Conservation (phyloP, 331 rosid species). For the Malus hybrid region DNA sequence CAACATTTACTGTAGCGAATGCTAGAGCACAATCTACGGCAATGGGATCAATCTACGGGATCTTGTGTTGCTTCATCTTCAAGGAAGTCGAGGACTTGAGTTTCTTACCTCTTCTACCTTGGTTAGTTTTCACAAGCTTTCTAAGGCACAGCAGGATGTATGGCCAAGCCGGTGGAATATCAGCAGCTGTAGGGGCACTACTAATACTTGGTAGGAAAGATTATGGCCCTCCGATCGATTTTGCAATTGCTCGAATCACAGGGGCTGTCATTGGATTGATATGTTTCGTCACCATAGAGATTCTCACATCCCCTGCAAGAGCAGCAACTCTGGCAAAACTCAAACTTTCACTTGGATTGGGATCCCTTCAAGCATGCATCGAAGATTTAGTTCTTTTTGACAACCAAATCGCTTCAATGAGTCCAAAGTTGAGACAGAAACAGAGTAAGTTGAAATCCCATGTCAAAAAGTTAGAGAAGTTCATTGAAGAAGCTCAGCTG, state of each 20-base stretch:
- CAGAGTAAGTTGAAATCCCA: constrained; percentile 25
- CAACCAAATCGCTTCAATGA: constrained; percentile 14
- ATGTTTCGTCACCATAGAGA: constrained; percentile 45
- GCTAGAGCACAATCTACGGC: constrained; percentile 63
- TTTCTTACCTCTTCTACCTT: constrained; percentile 58
- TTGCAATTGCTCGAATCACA: constrained; percentile 45
- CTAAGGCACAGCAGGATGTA: constrained; percentile 63
- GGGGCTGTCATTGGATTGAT: constrained; percentile 68
- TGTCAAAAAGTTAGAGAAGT: constrained; percentile 31
- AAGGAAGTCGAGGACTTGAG: constrained; percentile 21
- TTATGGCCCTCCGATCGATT: constrained; percentile 55
- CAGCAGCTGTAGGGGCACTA: constrained; percentile 66
- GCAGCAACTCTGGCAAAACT: constrained; percentile 47
- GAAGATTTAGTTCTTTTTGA: constrained; percentile 5
- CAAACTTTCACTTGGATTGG: constrained; percentile 38
- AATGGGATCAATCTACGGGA: constrained; percentile 61
- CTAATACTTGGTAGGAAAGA: constrained; percentile 52
- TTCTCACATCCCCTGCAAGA: constrained; percentile 43
- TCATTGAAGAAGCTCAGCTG: constrained; percentile 48
- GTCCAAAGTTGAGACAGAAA: constrained; percentile 18
- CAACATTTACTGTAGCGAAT: constrained; percentile 57
- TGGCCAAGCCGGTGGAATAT: constrained; percentile 62
- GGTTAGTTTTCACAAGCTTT: constrained; percentile 66
- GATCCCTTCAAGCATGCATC: constrained; percentile 32
- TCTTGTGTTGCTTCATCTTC: constrained; percentile 51